Conservation (phyloP, 2,329 filamentous ascomycete species). For the Arthrobotrys pseudoclavata region DNA sequence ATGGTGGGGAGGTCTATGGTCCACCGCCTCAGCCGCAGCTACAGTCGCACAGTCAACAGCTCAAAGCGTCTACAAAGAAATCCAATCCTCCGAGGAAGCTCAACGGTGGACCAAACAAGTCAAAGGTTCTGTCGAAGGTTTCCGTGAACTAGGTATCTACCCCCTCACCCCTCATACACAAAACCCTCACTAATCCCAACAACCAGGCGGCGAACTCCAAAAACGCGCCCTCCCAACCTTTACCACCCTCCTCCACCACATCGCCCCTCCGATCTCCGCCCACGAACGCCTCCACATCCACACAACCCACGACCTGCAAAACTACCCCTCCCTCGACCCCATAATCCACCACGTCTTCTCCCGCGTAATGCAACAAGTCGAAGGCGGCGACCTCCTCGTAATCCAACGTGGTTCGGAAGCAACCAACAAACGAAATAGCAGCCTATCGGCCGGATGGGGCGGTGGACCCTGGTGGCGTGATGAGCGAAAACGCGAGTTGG, state of each 20-base stretch:
- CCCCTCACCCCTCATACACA: neutral
- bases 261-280: constrained; percentile 94
- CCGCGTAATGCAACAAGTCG: constrained; percentile 98
- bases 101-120: constrained; percentile 97
- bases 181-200: neutral
- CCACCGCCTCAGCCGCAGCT: constrained; percentile 77
- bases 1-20: constrained; percentile 90
- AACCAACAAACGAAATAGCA: constrained; percentile 74
- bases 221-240: constrained; percentile 93
- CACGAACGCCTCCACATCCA: constrained; percentile 98
- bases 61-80: constrained; percentile 91
- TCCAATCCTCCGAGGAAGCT: constrained; percentile 95
- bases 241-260: constrained; percentile 91
- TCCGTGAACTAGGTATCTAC: constrained; percentile 79
- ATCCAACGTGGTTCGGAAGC: constrained; percentile 93
- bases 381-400: constrained; percentile 93
- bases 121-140: constrained; percentile 84
- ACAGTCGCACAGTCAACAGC: constrained; percentile 71
- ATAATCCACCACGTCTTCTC: constrained; percentile 92
- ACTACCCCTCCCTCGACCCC: constrained; percentile 93
- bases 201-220: constrained; percentile 83
- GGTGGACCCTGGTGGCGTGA: constrained; percentile 96
- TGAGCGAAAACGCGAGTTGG: constrained; percentile 78
- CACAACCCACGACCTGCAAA: constrained; percentile 93
- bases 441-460: constrained; percentile 77